Percentiles rank a stretch among this genome's conserved stretches.
Conservation (phyloP, 108 stramenopile species). For the Chaetoceros muelleri region DNA sequence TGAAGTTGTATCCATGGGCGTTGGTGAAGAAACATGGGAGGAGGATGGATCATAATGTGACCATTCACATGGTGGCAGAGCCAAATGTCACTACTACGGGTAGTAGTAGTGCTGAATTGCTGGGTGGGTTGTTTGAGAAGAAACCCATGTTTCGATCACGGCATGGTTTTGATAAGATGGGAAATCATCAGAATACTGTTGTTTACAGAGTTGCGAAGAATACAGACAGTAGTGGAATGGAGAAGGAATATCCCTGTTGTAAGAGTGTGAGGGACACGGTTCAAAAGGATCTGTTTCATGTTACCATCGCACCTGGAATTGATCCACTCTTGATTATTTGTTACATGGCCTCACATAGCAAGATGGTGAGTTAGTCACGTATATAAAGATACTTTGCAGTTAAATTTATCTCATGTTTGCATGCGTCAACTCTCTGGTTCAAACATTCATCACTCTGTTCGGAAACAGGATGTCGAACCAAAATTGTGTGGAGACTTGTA, state of each 20-base stretch:
- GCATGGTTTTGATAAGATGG: slow-evolving; percentile 15
- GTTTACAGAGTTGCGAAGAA: slow-evolving; percentile 8
- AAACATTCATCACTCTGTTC: no score
- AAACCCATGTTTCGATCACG: slow-evolving; percentile 11
- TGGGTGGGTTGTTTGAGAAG: slow-evolving; percentile 10
- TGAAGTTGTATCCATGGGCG: slow-evolving; percentile 27
- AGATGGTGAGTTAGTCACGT: no score
- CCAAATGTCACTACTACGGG: no score
- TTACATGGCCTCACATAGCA: slow-evolving; percentile 21
- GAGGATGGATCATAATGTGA: slow-evolving; percentile 11
- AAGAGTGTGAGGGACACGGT: slow-evolving; percentile 17
- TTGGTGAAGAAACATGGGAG: slow-evolving; percentile 26
- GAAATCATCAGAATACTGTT: slow-evolving; percentile 20
- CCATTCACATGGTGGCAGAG: slow-evolving; percentile 16
- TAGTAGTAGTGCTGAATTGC: background rate
- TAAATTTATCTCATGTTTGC: no score
- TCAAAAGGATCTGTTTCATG: slow-evolving; percentile 16
- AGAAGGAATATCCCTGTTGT: slow-evolving; percentile 21
- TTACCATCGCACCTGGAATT: slow-evolving; percentile 35
- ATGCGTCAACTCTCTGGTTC: no score
- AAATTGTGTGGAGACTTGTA: no score
- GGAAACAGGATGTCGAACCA: no score
- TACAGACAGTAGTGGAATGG: background rate
- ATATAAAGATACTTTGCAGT: no score
- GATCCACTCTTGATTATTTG: slow-evolving; percentile 32